These are phyloP conservation scores for Leavenworthia alabamica DNA, from an alignment of 345 rosid genomes.

Conservation along the genomic window DNA sequence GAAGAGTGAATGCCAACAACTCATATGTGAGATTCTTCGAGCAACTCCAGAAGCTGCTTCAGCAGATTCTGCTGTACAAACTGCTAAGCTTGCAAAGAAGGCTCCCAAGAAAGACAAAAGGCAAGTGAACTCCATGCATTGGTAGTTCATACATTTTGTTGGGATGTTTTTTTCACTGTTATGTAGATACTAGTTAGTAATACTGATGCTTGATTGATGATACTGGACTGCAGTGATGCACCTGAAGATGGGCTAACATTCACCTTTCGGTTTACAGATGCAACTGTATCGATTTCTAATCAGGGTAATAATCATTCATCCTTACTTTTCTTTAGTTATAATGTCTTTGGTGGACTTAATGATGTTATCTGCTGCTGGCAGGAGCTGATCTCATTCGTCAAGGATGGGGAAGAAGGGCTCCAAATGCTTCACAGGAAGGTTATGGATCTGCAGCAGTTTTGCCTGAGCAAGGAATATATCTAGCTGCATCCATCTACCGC, in stretches of 20 bases:
- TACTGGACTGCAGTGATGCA: conserved; percentile 59
- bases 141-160: too few relatives aligned
- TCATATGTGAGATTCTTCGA: conserved; percentile 94
- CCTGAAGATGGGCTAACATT: conserved; percentile 89
- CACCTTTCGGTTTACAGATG: conserved; percentile 95
- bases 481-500: conserved; percentile 89
- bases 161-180: too few relatives aligned
- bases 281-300: conserved; percentile 65
- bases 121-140: conserved; percentile 49
- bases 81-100: conserved; percentile 92
- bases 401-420: conserved; percentile 87
- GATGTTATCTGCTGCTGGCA: conserved; percentile 18
- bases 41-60: conserved; percentile 99
- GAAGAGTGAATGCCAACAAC: conserved; percentile 99
- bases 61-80: conserved; percentile 94
- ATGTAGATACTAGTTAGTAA: too few relatives aligned
- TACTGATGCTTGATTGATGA: conserved; percentile 25
- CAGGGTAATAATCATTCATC: conserved; percentile 56
- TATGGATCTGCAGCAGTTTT: conserved; percentile 95
- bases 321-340: conserved; percentile 2
- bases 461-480: conserved; percentile 98
- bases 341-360: conserved; percentile 8
- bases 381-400: conserved; percentile 75
- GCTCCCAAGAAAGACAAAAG: conserved; percentile 65
- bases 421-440: conserved; percentile 82